These are phyloP conservation scores for Acer negundo DNA, from an alignment of 345 rosid species.

Conservation along the genomic window DNA sequence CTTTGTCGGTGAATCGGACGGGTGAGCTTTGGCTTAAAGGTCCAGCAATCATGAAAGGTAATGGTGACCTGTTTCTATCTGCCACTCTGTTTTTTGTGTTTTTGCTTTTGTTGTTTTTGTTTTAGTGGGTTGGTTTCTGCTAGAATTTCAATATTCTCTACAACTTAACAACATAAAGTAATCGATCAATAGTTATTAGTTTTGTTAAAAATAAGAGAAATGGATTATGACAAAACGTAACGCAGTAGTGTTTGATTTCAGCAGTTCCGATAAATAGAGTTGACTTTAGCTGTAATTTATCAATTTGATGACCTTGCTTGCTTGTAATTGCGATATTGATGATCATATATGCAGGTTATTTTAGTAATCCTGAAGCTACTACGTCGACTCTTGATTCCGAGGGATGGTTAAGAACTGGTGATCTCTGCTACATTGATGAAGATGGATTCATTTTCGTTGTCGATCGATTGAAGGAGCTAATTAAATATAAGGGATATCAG, in stretches of 20 bases:
- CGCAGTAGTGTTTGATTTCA: too few species aligned
- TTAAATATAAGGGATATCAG: constrained; percentile 95
- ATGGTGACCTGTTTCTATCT: neutral
- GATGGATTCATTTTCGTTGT: constrained; percentile 86
- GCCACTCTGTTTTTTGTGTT: neutral
- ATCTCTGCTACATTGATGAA: constrained; percentile 79
- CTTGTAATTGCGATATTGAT: neutral
- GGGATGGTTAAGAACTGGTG: constrained; percentile 98
- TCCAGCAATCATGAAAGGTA: constrained; percentile 73
- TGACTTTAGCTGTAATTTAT: too few species aligned
- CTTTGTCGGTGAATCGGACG: constrained; percentile 50
- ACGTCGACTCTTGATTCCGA: constrained; percentile 68
- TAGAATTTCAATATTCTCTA: neutral
- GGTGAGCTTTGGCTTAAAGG: constrained; percentile 84
- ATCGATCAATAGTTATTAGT: too few species aligned
- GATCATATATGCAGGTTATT: constrained; percentile 54
- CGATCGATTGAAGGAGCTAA: constrained; percentile 89
- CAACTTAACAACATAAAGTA: too few species aligned
- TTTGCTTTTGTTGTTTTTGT: neutral
- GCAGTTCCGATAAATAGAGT: too few species aligned
- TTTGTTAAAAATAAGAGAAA: too few species aligned
- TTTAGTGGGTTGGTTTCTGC: neutral
- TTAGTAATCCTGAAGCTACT: constrained; percentile 75
- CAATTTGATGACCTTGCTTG: neutral
- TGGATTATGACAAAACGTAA: too few species aligned